Evolutionary conservation across 768 basidiomycete species (phyloP), one percentile per base, ranked within the genome.

Genomic region (Hypholoma fasciculare): DNA sequence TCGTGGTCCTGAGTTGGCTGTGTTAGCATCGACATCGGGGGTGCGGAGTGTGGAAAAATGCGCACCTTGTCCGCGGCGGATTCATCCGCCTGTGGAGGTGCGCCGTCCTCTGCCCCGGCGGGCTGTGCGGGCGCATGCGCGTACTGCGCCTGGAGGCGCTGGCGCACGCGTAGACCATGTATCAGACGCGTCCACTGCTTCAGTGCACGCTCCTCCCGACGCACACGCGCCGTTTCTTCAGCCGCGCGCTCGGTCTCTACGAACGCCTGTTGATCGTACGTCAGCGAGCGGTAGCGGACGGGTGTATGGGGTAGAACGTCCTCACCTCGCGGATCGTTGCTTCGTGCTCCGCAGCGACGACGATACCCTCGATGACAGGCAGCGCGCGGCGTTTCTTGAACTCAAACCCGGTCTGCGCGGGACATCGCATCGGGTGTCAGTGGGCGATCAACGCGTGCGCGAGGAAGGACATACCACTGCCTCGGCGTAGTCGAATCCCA

Each of bases 401-500:
- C 72, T 98, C 96, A 71, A 98, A 99, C 13, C 95, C 91, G 57
- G 88, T 94, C 96, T 98, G 52, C 30, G 30, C 23, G 30, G n/a
- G n/a, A n/a, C n/a, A n/a, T n/a, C n/a, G n/a, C n/a, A n/a, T n/a
- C n/a, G n/a, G 7, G 30, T 34, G 30, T 34, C 30, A 34, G 30
- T 34, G 30, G 30, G 30, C 30, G 30, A 34, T 34, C 30, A 56
- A n/a, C 48, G 49, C 27, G 14, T 16, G 5, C 23, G 37, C 17
- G 20, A 48, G 13, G 16, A 19, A 38, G 37, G 53, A 84, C 93
- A 57, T 71, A 98, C 96, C 72, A 98, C 94, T 44, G 97, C 95
- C 72, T 98, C 96, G 23, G 94, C 96, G 74, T 82, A 91, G 73
- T 96, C 90, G 59, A 98, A 88, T 8, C 87, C 92, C 4, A 98